phyloP scores from a whole-genome alignment of 2,329 filamentous ascomycete genomes.

The Pseudocercospora vitis region DNA sequence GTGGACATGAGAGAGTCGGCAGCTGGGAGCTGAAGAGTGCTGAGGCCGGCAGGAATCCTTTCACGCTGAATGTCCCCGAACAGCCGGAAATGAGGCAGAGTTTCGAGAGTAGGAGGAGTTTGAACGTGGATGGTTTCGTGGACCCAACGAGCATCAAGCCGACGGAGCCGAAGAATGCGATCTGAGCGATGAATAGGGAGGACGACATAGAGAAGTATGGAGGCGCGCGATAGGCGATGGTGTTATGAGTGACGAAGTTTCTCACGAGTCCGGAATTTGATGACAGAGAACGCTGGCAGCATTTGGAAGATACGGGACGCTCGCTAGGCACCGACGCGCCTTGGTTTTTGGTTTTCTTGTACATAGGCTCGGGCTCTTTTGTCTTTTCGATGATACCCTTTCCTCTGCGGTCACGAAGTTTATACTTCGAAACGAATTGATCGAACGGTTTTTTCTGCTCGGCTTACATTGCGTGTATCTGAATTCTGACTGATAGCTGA shows the following conservation, averaged over 20 bases:
- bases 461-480: too few species aligned
- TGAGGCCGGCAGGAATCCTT: slow-evolving; percentile 32
- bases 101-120: slow-evolving; percentile 45
- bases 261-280: too few species aligned
- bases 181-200: slow-evolving; percentile 39
- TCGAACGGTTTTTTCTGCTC: not conserved
- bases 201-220: too few species aligned
- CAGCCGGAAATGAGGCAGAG: slow-evolving; percentile 40
- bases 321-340: not conserved
- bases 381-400: slow-evolving; percentile 4
- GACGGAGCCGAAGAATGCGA: slow-evolving; percentile 50
- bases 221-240: too few species aligned
- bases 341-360: not conserved
- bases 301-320: not conserved
- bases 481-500: too few species aligned
- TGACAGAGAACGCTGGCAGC: not conserved
- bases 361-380: not conserved
- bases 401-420: not conserved
- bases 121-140: too few species aligned
- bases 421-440: not conserved
- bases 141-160: slow-evolving; percentile 41
- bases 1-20: slow-evolving; percentile 53
- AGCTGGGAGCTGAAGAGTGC: slow-evolving; percentile 57
- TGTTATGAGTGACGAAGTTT: not conserved
- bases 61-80: slow-evolving; percentile 5